A percentile compares a stretch with the other conserved stretches of the same genome.
These are phyloP conservation scores for Xylogone sp. DNA, from an alignment of 2,329 filamentous ascomycete species.

Conservation along the genomic window DNA sequence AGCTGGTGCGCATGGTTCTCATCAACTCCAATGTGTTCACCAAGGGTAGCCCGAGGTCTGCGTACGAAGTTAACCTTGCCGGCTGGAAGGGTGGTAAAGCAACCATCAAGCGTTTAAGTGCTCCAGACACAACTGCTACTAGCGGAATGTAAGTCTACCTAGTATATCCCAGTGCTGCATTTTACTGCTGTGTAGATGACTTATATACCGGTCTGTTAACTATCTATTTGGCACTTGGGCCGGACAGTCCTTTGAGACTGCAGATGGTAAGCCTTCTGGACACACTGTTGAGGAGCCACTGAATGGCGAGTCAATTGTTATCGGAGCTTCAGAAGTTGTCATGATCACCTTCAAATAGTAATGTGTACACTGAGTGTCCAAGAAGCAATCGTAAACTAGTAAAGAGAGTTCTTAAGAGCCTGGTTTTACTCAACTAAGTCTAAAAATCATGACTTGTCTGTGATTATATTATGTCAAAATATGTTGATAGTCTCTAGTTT, in stretches of 20 bases:
- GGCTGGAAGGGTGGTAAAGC: neutral
- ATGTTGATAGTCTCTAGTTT: too few species aligned
- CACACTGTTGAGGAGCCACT: neutral
- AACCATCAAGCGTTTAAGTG: neutral
- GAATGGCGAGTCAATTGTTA: neutral
- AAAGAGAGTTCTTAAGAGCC: too few species aligned
- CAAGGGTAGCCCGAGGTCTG: neutral
- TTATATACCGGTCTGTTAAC: neutral
- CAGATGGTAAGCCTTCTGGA: neutral
- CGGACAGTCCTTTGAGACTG: slow-evolving; percentile 1
- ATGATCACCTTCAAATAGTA: neutral
- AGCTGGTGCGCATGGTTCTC: neutral
- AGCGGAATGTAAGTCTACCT: neutral
- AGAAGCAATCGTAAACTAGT: too few species aligned
- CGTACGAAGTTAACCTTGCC: neutral
- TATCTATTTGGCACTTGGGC: neutral
- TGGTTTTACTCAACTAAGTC: too few species aligned
- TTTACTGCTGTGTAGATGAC: neutral
- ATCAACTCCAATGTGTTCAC: neutral
- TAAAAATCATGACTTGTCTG: too few species aligned
- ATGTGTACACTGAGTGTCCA: too few species aligned
- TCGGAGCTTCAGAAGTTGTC: neutral
- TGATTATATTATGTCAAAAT: too few species aligned
- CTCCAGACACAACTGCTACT: neutral
- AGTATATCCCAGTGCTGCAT: neutral